Evolutionary conservation across 305 asterid species (phyloP), one percentile per base, ranked within the genome.

Genomic region (Fraxinus floribunda): DNA sequence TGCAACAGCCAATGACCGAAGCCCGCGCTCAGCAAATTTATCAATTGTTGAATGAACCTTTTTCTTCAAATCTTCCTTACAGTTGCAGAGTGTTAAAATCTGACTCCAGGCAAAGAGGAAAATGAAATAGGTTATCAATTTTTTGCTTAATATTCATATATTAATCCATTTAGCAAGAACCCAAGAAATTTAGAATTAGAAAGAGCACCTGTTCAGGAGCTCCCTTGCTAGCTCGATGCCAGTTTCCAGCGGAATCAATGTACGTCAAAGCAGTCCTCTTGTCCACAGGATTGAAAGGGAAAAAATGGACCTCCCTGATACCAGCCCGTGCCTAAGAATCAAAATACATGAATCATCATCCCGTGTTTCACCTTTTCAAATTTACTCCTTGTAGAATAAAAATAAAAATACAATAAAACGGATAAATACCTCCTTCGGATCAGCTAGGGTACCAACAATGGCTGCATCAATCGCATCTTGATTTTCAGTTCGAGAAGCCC

Each of bases 391-490:
- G 8, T 11, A 13, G 32, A 30, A 29, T 11, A 15, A 55, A 39
- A 55, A 34, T 20, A 15, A 55, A 39, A 55, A 34, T 30, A 22
- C 13, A 75, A 36, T 20, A 20, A 18, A 75, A 7, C 7, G 30
- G 34, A 64, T 4, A n/a, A 57, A 29, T 72, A 91, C 94, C 92
- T 91, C 94, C 83, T 88, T 89, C 1, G 94, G 93, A 83, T 91
- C 93, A 79, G 93, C 89, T 78, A 91, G 94, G 3, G 90, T 89
- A 16, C 91, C 92, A 49, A 91, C 94, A 76, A 91, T 91, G 70
- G 94, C 94, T 39, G 88, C 93, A 83, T 91, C 94, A 57, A 91
- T 91, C 0, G 94, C 93, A 80, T 89, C 94, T 38, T 89, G 93
- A 76, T 91, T 91, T 49, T 89, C 92, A 0, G 84, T 83, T 9